These are phyloP conservation scores for Camelina sativa DNA, from an alignment of 345 rosid species.

Conservation along the genomic window DNA sequence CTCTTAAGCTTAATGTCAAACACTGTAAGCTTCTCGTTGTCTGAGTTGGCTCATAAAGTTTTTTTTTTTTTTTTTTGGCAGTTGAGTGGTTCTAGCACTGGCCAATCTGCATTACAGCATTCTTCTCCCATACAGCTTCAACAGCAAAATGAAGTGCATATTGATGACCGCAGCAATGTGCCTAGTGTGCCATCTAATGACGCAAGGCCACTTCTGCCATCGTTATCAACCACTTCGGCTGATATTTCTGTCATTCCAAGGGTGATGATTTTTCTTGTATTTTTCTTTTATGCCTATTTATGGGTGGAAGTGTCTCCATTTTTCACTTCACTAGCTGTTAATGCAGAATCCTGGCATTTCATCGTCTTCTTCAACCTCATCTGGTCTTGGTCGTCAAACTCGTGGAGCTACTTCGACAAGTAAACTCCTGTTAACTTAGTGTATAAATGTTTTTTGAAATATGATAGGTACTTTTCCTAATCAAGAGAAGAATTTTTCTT, in stretches of 20 bases:
- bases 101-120: constrained; percentile 55
- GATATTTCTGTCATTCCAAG: constrained; percentile 64
- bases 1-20: constrained; percentile 10
- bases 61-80: constrained; percentile 35
- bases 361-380: constrained; percentile 56
- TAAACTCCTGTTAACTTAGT: constrained; percentile 48
- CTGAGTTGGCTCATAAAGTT: neutral
- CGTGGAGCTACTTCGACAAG: constrained; percentile 80
- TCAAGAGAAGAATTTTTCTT: constrained; percentile 23
- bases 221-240: constrained; percentile 46
- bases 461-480: neutral
- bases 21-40: constrained; percentile 20
- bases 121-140: constrained; percentile 61
- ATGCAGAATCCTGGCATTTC: constrained; percentile 54
- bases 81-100: constrained; percentile 51
- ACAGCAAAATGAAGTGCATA: constrained; percentile 58
- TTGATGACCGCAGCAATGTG: constrained; percentile 64
- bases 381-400: constrained; percentile 68
- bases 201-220: constrained; percentile 52
- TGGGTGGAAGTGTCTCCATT: constrained; percentile 7
- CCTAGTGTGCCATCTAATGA: constrained; percentile 35
- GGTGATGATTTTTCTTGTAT: constrained; percentile 46
- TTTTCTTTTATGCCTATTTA: constrained; percentile 21
- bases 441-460: constrained; percentile 10
- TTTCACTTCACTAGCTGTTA: constrained; percentile 8